These are phyloP conservation scores for Carex myosuroides DNA, from an alignment of 176 grass and related monocot genomes.

Conservation along the genomic window DNA sequence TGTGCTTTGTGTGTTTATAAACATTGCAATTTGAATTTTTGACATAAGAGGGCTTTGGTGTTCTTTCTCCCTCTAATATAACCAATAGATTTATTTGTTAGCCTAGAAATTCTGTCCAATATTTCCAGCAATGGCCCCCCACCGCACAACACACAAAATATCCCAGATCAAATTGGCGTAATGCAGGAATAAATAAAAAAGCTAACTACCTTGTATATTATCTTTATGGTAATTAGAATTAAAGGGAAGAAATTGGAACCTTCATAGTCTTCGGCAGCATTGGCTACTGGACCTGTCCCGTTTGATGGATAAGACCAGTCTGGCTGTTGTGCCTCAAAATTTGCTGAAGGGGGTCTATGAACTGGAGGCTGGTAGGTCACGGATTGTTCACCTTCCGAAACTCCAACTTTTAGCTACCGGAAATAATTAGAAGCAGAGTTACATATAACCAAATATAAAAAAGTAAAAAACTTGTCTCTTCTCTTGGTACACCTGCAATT, in stretches of 20 bases:
- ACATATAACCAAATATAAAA: neutral
- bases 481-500: neutral
- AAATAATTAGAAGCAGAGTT: neutral
- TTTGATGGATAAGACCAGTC: slow-evolving; percentile 5
- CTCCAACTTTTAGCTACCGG: slow-evolving; percentile 14
- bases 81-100: neutral
- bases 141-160: neutral
- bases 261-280: slow-evolving; percentile 4
- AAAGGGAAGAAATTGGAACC: neutral
- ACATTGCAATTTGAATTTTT: neutral
- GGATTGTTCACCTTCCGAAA: neutral
- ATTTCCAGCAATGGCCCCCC: neutral
- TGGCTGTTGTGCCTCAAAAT: slow-evolving; percentile 5
- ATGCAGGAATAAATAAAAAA: neutral
- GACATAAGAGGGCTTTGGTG: neutral
- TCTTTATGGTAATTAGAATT: neutral
- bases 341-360: slow-evolving; percentile 2
- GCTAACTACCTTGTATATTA: neutral
- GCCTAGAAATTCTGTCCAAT: neutral
- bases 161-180: neutral
- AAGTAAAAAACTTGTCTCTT: neutral
- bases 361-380: neutral
- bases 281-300: neutral
- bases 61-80: neutral
- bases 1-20: neutral